These are phyloP conservation scores for Solanum hybrid DNA, from an alignment of 305 asterid species.

Conservation along the genomic window DNA sequence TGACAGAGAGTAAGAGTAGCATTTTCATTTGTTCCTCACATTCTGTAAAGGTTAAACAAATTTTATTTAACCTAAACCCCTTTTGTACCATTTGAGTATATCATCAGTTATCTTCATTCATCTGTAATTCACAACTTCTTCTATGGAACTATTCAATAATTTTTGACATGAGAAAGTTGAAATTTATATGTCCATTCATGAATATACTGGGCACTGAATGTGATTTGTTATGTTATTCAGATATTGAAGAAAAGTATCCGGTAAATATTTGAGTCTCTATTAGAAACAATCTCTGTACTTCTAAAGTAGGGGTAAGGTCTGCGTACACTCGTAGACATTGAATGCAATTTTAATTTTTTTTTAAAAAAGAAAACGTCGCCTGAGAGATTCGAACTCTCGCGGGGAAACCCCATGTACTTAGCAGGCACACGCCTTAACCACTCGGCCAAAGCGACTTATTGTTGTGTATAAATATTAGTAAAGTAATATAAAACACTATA, in stretches of 20 bases:
- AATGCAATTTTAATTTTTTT: too few relatives aligned
- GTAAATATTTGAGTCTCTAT: background rate
- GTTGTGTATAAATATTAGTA: too few relatives aligned
- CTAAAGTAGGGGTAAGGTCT: background rate
- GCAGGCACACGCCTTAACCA: conserved; percentile 99
- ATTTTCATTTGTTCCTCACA: background rate
- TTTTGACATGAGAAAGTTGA: background rate
- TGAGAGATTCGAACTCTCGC: conserved; percentile 99
- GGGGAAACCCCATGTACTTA: conserved; percentile 99
- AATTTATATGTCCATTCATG: background rate
- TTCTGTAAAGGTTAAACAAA: background rate
- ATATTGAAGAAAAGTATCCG: background rate
- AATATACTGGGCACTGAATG: background rate
- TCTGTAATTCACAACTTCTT: background rate
- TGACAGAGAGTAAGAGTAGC: background rate
- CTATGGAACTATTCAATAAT: background rate
- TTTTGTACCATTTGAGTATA: background rate
- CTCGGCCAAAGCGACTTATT: conserved; percentile 97
- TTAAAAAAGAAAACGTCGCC: conserved; percentile 43
- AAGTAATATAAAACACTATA: too few relatives aligned
- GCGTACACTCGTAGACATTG: background rate
- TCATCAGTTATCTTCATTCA: background rate
- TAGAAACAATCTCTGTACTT: background rate
- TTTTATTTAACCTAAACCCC: background rate
- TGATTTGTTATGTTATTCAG: background rate